phyloP scores from a whole-genome alignment of 345 rosid genomes.

The Acer saccharum region DNA sequence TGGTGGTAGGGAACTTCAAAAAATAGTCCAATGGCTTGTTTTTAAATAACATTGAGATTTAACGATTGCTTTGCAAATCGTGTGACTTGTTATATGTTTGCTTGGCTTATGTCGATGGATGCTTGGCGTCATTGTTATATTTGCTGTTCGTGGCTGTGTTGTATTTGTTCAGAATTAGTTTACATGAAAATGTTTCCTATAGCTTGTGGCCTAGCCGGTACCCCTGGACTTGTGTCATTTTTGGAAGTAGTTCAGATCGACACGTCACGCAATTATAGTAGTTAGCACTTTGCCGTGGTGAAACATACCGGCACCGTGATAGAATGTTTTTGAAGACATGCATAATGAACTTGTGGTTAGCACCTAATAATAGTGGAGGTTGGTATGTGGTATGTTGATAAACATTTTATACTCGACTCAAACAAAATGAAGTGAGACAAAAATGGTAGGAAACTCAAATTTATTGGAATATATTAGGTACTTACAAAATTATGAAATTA shows the following conservation, averaged over 20 bases:
- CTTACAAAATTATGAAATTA: not conserved
- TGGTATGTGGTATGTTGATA: not conserved
- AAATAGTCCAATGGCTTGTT: constrained; percentile 30
- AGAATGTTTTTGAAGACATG: not conserved
- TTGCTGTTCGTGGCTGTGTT: not conserved
- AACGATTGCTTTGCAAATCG: constrained; percentile 19
- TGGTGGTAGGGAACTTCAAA: constrained; percentile 20
- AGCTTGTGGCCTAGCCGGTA: not conserved
- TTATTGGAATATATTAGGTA: not conserved
- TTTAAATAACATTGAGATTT: constrained; percentile 26
- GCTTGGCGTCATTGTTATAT: constrained; percentile 20
- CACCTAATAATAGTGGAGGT: not conserved
- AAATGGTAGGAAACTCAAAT: not conserved
- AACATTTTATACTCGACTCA: no score
- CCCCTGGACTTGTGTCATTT: not conserved
- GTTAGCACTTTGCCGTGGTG: not conserved
- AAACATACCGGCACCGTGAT: not conserved
- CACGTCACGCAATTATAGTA: not conserved
- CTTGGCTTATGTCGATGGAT: constrained; percentile 23
- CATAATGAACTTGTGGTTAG: not conserved
- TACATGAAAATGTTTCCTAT: not conserved
- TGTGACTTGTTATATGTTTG: constrained; percentile 21
- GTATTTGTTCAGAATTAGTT: constrained; percentile 9
- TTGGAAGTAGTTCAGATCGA: not conserved
- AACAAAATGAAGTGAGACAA: not conserved